These are phyloP conservation scores for Ustilago esculenta DNA, from an alignment of 1,284 basidiomycete species.

Conservation along the genomic window DNA sequence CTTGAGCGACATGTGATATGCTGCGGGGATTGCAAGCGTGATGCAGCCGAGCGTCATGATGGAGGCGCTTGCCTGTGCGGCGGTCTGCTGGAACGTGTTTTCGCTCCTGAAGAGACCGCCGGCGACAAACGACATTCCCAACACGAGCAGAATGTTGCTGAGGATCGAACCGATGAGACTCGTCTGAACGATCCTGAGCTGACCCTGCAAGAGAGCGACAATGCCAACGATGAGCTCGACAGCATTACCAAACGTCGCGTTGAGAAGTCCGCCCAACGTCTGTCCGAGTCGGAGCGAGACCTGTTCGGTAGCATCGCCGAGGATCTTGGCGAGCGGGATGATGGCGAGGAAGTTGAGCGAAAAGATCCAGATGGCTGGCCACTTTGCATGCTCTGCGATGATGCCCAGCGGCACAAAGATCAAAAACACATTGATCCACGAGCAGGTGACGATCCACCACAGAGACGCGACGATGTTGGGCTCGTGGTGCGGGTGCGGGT, in stretches of 20 bases:
- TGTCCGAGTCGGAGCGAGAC: constrained; percentile 59
- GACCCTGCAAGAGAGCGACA: constrained; percentile 81
- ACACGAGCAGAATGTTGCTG: constrained; percentile 63
- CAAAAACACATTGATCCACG: constrained; percentile 62
- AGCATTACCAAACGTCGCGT: constrained; percentile 66
- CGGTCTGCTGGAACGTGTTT: constrained; percentile 63
- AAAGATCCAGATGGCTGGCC: constrained; percentile 62
- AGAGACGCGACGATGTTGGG: constrained; percentile 51
- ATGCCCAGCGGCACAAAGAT: constrained; percentile 66
- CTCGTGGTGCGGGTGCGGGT: not conserved
- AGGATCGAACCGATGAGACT: constrained; percentile 64
- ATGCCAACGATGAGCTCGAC: constrained; percentile 70
- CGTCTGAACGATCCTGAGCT: constrained; percentile 65
- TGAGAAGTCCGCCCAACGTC: constrained; percentile 64
- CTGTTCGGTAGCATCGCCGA: constrained; percentile 66
- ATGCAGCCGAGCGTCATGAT: constrained; percentile 88
- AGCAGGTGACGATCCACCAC: constrained; percentile 58
- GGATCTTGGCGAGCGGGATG: constrained; percentile 65
- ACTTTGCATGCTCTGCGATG: constrained; percentile 56
- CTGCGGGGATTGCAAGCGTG: constrained; percentile 90
- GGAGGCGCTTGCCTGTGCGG: constrained; percentile 63
- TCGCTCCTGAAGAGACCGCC: constrained; percentile 65
- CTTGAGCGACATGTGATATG: constrained; percentile 72
- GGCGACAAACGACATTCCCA: constrained; percentile 63
- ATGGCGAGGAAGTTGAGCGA: constrained; percentile 66